These are phyloP conservation scores for Yarrowia galli DNA, from an alignment of 1,139 yeast species.

Conservation along the genomic window DNA sequence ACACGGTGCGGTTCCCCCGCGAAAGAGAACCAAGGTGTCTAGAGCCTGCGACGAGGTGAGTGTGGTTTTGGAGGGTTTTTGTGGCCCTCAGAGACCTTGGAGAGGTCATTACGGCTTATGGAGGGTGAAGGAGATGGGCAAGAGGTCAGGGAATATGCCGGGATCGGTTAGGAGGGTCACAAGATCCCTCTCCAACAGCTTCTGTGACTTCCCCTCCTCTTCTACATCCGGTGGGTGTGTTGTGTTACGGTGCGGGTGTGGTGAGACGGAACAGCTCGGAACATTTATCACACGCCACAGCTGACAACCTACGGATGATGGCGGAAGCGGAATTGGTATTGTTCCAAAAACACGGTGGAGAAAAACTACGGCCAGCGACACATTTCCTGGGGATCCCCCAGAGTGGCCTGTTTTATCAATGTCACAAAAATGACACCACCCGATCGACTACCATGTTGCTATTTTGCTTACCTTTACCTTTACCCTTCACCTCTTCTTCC, in stretches of 20 bases:
- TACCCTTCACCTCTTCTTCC: not conserved
- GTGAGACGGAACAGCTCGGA: conserved; percentile 24
- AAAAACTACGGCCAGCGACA: not conserved
- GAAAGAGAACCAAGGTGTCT: conserved; percentile 55
- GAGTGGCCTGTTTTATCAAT: no score
- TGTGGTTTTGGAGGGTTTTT: conserved; percentile 9
- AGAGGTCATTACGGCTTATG: not conserved
- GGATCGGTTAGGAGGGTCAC: not conserved
- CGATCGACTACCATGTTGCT: conserved; percentile 6
- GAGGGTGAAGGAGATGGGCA: not conserved
- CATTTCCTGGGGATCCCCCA: not conserved
- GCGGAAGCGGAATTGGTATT: no score
- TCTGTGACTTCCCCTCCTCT: not conserved
- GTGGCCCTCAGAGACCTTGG: not conserved
- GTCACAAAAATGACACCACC: not conserved
- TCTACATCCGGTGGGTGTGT: conserved; percentile 8
- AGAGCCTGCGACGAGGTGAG: conserved; percentile 55
- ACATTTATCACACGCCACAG: conserved; percentile 27
- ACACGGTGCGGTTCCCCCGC: conserved; percentile 45
- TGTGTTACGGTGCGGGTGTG: conserved; percentile 15
- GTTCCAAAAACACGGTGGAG: no score
- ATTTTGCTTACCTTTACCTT: not conserved
- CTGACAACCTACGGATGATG: not conserved
- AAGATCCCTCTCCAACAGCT: no score
- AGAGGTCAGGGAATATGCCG: not conserved